Conservation (phyloP, 2,329 filamentous ascomycete genomes). For the Fusarium circinatum region DNA sequence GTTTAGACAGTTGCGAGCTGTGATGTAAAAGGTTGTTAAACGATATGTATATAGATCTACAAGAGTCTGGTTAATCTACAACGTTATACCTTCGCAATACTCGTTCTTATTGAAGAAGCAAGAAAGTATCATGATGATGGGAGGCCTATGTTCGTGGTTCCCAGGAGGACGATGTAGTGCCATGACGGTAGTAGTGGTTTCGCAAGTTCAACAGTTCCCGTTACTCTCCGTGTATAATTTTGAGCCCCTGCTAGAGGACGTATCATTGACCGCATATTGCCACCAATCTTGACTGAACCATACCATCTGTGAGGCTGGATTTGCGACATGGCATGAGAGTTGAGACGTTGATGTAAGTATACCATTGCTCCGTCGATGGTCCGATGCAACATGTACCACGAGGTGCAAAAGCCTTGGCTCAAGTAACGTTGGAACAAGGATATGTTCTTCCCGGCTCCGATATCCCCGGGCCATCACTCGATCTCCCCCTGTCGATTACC, state of each 20-base stretch:
- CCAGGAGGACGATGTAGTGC: background rate
- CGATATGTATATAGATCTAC: background rate
- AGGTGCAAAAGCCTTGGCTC: background rate
- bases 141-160: no score
- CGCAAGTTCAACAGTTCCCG: accelerated
- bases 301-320: background rate
- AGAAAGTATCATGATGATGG: background rate
- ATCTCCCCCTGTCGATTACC: background rate
- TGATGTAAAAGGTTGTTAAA: background rate
- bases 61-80: background rate
- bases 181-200: accelerated
- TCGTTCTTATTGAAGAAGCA: background rate
- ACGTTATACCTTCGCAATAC: no score
- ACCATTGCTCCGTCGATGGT: background rate
- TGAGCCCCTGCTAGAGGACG: no score
- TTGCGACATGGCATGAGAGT: background rate
- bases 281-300: no score
- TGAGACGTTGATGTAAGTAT: background rate
- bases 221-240: background rate
- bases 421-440: background rate
- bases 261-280: background rate
- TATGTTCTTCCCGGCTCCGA: background rate
- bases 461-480: background rate
- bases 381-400: background rate
- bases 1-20: background rate